These are phyloP conservation scores for Naegleria fowleri DNA, from an alignment of 208 protist species.

Conservation along the genomic window DNA sequence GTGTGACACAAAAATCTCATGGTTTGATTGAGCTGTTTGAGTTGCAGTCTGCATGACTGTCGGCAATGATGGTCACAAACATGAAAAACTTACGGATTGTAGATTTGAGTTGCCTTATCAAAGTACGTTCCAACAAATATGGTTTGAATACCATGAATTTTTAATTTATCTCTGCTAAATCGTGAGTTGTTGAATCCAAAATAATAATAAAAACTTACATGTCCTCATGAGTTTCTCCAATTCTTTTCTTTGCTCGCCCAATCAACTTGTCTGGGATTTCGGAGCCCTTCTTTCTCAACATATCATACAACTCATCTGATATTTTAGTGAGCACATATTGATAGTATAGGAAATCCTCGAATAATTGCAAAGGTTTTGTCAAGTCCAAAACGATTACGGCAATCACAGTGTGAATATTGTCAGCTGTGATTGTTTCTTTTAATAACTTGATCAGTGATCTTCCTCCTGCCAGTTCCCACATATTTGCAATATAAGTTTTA, in stretches of 20 bases:
- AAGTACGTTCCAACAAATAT: conserved; percentile 74
- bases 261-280: conserved; percentile 68
- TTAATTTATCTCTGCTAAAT: conserved; percentile 51
- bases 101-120: conserved; percentile 39
- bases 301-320: conserved; percentile 53
- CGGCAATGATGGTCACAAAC: too few species aligned
- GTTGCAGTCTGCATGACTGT: neutral
- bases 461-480: conserved; percentile 78
- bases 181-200: neutral
- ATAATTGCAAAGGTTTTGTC: conserved; percentile 44
- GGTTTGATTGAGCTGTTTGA: neutral
- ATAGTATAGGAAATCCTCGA: conserved; percentile 52
- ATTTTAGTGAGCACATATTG: neutral
- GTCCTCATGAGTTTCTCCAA: conserved; percentile 60
- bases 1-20: neutral
- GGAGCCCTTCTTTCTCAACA: conserved; percentile 63
- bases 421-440: conserved; percentile 71
- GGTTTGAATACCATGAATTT: conserved; percentile 66
- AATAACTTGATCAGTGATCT: conserved; percentile 65
- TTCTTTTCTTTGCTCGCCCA: conserved; percentile 48
- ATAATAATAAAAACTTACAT: conserved; percentile 1
- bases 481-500: conserved; percentile 67
- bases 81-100: neutral
- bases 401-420: conserved; percentile 68
- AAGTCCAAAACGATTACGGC: conserved; percentile 69